These are phyloP conservation scores for Amanita rubescens DNA, from an alignment of 768 basidiomycete species.

Conservation along the genomic window DNA sequence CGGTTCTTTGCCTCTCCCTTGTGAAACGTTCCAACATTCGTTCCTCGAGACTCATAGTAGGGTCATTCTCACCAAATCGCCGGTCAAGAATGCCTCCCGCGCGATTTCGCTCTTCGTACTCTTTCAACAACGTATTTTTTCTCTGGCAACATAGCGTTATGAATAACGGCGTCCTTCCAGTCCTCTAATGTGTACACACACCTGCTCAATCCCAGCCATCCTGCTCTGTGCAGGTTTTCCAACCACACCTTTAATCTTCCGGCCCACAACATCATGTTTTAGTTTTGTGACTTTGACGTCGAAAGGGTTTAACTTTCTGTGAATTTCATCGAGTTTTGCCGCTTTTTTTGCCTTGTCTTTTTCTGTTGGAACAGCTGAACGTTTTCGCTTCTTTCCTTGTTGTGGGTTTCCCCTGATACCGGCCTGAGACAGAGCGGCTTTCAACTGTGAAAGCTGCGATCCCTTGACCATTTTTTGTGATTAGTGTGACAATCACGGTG, in stretches of 20 bases:
- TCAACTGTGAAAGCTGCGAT: constrained; percentile 89
- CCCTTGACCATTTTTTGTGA: constrained; percentile 56
- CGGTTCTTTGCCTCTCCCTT: constrained; percentile 72
- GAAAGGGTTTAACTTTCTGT: constrained; percentile 86
- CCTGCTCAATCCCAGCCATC: constrained; percentile 86
- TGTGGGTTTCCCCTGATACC: constrained; percentile 62
- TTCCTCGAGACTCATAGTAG: constrained; percentile 89
- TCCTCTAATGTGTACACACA: constrained; percentile 26
- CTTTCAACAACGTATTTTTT: constrained; percentile 82
- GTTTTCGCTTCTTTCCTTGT: constrained; percentile 64
- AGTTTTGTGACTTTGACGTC: constrained; percentile 88
- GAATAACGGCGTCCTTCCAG: constrained; percentile 1
- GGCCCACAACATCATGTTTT: constrained; percentile 88
- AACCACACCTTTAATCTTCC: constrained; percentile 73
- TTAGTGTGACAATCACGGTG: constrained; percentile 17
- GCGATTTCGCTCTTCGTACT: constrained; percentile 73
- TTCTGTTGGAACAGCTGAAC: constrained; percentile 41
- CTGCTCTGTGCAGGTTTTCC: constrained; percentile 87
- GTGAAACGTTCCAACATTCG: constrained; percentile 97
- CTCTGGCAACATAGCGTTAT: constrained; percentile 43
- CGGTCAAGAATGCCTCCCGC: constrained; percentile 89
- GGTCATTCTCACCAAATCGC: constrained; percentile 94
- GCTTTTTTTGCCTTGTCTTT: constrained; percentile 79
- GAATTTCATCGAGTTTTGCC: constrained; percentile 75
- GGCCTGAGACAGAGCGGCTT: constrained; percentile 71